phyloP scores from a whole-genome alignment of 305 asterid species.

The Fraxinus platypoda region DNA sequence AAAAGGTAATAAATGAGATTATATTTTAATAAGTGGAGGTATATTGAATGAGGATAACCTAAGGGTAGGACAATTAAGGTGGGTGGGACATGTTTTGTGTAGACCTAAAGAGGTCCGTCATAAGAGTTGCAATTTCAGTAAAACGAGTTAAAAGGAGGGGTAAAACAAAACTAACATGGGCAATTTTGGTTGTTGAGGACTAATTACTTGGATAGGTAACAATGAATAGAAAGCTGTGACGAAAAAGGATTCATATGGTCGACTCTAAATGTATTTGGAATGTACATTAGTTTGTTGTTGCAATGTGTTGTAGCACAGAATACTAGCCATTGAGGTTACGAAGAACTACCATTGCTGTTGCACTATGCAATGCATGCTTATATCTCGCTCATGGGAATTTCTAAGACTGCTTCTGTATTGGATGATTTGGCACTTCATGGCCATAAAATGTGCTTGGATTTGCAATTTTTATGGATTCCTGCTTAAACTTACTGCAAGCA shows the following conservation, averaged over 20 bases:
- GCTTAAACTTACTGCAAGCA: neutral
- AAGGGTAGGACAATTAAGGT: neutral
- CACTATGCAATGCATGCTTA: neutral
- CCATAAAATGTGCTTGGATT: neutral
- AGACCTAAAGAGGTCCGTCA: neutral
- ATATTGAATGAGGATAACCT: neutral
- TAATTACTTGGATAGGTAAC: neutral
- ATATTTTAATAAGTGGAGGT: neutral
- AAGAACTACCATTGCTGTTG: neutral
- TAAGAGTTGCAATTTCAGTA: neutral
- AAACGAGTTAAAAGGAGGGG: neutral
- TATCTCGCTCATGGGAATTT: neutral
- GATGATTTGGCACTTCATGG: neutral
- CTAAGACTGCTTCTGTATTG: neutral
- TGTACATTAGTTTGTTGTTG: neutral
- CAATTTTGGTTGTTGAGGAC: neutral
- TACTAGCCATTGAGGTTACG: neutral
- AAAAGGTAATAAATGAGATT: neutral
- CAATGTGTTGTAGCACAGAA: neutral
- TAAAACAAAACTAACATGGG: neutral
- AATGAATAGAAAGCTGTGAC: neutral
- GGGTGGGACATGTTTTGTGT: neutral
- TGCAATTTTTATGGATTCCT: neutral
- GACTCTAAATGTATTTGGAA: neutral
- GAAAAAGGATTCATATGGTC: neutral